Base-by-base conservation (phyloP, 129 eudicot genomes). In the Ambrosia artemisiifolia region DNA sequence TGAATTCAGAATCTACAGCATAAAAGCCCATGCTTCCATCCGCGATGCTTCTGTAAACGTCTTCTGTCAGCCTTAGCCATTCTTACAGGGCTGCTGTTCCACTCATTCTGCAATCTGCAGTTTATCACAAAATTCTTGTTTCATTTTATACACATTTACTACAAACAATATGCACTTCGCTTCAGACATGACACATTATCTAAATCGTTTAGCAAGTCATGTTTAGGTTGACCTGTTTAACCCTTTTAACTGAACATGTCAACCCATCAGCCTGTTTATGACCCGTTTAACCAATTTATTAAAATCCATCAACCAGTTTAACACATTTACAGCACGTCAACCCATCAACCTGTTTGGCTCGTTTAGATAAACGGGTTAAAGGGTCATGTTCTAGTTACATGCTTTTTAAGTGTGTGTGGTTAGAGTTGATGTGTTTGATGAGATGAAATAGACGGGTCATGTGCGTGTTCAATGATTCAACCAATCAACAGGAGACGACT, bases 41-140 rank as follows among this genome's bases (percentile, higher is more conserved):
- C 86, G 57, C 84, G 83, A 32, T 79, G 85, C 87, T 82, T 91
- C 61, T 82, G 81, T 46, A 76, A 57, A 24, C 72, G 81, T 61
- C 85, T 85, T 79, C 86, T 62, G 34, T 91, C 96, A 1, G 89
- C 96, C 80, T 84, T 88, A 10, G 85, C 89, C 97, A 91, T 91
- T 71, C 97, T 84, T 63, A 86, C 91, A 1, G 97, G 97, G 53
- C 97, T 91, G 83, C 93, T 85, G 75, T 91, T 86, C 96, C 96
- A 91, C 70, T 91, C 97, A 2, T 78, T 71, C 56, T 69, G 96
- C 46, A 92, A 77, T 83, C 97, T 91, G 88, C 71, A 80, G 49
- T 51, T 57, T 36, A 56, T 32, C 32, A 35, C 14, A 56, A 7
- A 44, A 40, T 24, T 18, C 19, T 28, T 32, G 33, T 55, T 20